Base-by-base conservation (phyloP, 140 eudicot species). In the Stevia rebaudiana region DNA sequence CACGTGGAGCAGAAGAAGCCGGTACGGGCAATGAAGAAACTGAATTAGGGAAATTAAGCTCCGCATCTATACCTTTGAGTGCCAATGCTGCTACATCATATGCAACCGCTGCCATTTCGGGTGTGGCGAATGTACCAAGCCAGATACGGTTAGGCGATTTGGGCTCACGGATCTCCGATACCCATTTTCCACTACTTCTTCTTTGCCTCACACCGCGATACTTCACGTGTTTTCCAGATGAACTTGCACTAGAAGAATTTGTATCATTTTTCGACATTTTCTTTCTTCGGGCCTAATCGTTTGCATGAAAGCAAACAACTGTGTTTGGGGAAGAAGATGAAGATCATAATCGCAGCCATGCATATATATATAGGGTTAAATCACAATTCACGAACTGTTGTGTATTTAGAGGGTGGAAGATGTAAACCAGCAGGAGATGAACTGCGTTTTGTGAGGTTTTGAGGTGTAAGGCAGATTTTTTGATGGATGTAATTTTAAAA, bases 51-150 rank as follows among this genome's bases (percentile, higher is more conserved):
- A 87, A 87, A 50, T 87, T 87, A 19, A 87, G 84, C 61, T 84
- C 92, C 1, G 92, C 89, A 9, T 74, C 79, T 1, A 52, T 54
- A 18, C 95, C 95, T 71, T 77, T 87, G 6, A 87, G 81, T 2
- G 95, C 95, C 22, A 79, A 77, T 12, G 89, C 88, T 43, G 95
- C 95, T 50, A 87, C 95, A 48, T 87, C 95, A 70, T 87, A 87
- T 2, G 95, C 95, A 25, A 81, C 88, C 0, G 92, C 95, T 0
- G 95, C 95, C 95, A 87, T 87, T 75, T 87, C 92, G 0, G 95
- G 82, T 0, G 92, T 84, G 3, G 88, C 61, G 36, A 81, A 87
- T 25, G 95, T 74, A 53, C 95, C 95, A 18, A 87, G 92, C 95
- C 95, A 87, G 13, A 87, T 87, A 31, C 95, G 68, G 17, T 87